phyloP scores from a whole-genome alignment of 192 early-diverging fungal species.

The Rhizophagus clarus region DNA sequence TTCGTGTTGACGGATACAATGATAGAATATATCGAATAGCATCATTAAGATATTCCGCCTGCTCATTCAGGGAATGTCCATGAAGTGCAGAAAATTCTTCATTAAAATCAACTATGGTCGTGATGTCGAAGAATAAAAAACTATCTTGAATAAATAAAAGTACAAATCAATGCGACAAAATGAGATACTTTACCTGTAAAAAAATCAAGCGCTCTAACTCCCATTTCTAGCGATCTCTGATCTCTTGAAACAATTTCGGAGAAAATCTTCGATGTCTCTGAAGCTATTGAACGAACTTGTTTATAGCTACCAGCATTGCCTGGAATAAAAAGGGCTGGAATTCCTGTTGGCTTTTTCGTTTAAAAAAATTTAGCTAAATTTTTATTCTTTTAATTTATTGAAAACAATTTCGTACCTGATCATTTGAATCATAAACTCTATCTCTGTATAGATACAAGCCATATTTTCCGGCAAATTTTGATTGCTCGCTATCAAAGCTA shows the following conservation, averaged over 20 bases:
- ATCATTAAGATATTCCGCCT: slow-evolving; percentile 84
- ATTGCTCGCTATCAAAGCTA: slow-evolving; percentile 55
- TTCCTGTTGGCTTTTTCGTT: slow-evolving; percentile 55
- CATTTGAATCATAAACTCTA: slow-evolving; percentile 52
- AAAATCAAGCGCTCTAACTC: slow-evolving; percentile 52
- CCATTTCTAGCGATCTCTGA: slow-evolving; percentile 26
- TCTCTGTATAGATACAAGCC: slow-evolving; percentile 77
- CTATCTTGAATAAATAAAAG: neutral
- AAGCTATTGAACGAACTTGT: slow-evolving; percentile 85
- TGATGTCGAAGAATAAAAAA: neutral
- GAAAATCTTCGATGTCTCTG: slow-evolving; percentile 65
- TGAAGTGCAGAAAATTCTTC: slow-evolving; percentile 94
- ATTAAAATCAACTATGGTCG: slow-evolving; percentile 72
- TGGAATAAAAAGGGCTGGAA: slow-evolving; percentile 92
- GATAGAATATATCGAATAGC: slow-evolving; percentile 76
- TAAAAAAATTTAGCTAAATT: slow-evolving; percentile 8
- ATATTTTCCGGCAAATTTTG: slow-evolving; percentile 74
- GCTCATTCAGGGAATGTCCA: slow-evolving; percentile 77
- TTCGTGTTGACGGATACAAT: slow-evolving; percentile 58
- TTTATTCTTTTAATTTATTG: neutral
- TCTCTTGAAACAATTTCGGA: slow-evolving; percentile 45
- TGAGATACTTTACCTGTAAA: slow-evolving; percentile 50
- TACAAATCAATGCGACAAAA: neutral
- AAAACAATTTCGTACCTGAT: slow-evolving; percentile 34
- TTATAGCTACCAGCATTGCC: slow-evolving; percentile 93